phyloP scores from a whole-genome alignment of 108 stramenopile genomes.

The Discostella pseudostelligera region DNA sequence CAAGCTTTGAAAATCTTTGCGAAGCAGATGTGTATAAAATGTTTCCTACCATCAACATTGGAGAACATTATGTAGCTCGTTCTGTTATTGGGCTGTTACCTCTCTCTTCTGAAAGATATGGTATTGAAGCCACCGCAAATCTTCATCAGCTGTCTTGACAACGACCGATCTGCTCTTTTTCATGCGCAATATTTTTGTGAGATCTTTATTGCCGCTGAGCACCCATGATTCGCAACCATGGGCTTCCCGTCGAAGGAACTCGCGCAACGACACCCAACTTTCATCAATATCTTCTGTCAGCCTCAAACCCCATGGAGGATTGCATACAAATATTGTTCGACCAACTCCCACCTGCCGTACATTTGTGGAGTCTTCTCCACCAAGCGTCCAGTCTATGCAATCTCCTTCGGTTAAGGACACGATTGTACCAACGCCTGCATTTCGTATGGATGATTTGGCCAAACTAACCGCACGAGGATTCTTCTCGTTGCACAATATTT shows the following conservation, averaged over 20 bases:
- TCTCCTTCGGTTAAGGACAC: conserved; percentile 60
- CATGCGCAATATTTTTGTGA: conserved; percentile 68
- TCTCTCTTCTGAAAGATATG: conserved; percentile 39
- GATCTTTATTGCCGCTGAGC: conserved; percentile 68
- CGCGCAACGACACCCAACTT: conserved; percentile 70
- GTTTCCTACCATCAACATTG: too few relatives aligned
- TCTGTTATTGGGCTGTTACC: background rate
- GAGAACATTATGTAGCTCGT: background rate
- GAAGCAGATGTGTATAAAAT: too few relatives aligned
- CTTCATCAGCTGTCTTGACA: conserved; percentile 68
- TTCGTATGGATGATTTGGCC: conserved; percentile 34
- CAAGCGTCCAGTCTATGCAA: conserved; percentile 58
- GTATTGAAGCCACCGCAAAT: conserved; percentile 85
- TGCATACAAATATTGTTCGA: conserved; percentile 58
- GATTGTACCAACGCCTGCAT: conserved; percentile 53
- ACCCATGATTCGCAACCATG: conserved; percentile 70
- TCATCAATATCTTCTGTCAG: conserved; percentile 70
- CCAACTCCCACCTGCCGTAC: conserved; percentile 19
- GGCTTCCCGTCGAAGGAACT: conserved; percentile 61
- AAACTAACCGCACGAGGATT: conserved; percentile 41
- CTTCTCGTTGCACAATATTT: conserved; percentile 51
- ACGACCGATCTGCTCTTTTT: conserved; percentile 61
- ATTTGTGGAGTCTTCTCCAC: conserved; percentile 6
- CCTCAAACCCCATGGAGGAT: conserved; percentile 85
- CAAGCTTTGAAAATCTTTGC: conserved; percentile 31